Evolutionary conservation across 164 flowering plant genomes (phyloP).

Genomic region (Sextonia rubra): DNA sequence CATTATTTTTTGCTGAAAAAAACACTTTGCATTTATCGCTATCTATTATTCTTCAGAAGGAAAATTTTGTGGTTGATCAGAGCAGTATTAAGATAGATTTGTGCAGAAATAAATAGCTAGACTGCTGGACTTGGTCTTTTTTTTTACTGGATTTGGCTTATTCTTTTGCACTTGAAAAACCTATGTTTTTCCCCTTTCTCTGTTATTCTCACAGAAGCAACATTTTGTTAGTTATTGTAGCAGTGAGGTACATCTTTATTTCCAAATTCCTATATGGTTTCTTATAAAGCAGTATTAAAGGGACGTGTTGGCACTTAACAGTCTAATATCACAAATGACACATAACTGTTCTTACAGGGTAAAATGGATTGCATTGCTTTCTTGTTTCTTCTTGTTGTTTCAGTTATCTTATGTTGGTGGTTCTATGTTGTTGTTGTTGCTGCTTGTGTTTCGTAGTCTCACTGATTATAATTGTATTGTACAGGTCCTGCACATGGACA

Average conservation of each 20-base stretch:
- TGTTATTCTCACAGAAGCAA: neutral
- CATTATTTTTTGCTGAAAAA: no score
- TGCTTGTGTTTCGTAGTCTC: neutral
- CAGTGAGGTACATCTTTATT: neutral
- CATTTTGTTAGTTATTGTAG: neutral
- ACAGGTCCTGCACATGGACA: constrained; percentile 95
- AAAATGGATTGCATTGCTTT: neutral
- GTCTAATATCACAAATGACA: neutral
- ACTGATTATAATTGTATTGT: neutral
- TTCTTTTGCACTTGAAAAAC: no score
- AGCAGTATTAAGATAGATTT: neutral
- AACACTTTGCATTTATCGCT: neutral
- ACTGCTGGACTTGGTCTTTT: no score
- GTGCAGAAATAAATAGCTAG: no score
- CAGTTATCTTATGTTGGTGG: neutral
- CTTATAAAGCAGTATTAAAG: no score
- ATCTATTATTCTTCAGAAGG: neutral
- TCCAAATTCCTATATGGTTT: no score
- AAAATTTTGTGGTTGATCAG: neutral
- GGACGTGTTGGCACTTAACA: neutral
- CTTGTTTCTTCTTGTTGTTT: no score
- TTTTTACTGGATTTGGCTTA: no score
- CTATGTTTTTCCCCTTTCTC: neutral
- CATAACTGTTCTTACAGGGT: neutral
- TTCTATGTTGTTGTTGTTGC: neutral